phyloP scores from a whole-genome alignment of 768 basidiomycete species.

The Lyophyllum decastes region DNA sequence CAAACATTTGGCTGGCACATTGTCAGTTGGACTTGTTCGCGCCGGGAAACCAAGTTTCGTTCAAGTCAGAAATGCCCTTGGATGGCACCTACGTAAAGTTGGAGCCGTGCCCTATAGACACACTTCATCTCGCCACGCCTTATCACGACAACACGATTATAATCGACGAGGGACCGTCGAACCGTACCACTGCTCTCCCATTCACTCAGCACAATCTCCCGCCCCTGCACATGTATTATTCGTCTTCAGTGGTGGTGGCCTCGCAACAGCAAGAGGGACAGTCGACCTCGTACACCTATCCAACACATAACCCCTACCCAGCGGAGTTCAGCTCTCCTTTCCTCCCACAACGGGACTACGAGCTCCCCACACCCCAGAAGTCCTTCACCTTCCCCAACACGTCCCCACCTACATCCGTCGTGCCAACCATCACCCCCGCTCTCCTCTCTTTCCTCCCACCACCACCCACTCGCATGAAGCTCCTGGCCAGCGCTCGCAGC shows the following conservation, averaged over 20 bases:
- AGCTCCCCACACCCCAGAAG: conserved; percentile 2
- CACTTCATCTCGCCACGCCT: conserved; percentile 15
- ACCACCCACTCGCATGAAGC: conserved; percentile 22
- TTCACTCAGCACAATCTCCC: conserved; percentile 12
- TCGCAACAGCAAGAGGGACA: neutral
- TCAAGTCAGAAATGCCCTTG: conserved; percentile 3
- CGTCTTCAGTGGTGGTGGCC: neutral
- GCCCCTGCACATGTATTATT: conserved; percentile 14
- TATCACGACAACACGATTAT: conserved; percentile 12
- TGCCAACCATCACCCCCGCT: conserved; percentile 30
- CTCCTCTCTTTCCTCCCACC: conserved; percentile 37
- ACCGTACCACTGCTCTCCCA: neutral
- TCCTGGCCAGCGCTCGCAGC: conserved; percentile 26
- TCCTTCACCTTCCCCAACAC: conserved; percentile 22
- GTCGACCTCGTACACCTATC: neutral
- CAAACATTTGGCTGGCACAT: conserved; percentile 61
- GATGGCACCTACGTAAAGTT: conserved; percentile 29
- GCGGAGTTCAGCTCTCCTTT: neutral
- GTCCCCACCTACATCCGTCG: conserved; percentile 13
- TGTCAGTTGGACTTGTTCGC: conserved; percentile 35
- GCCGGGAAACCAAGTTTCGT: neutral
- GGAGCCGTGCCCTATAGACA: conserved; percentile 28
- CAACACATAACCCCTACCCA: neutral
- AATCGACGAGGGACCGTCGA: conserved; percentile 8
- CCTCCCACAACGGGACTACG: neutral